Percentiles rank a stretch among this genome's conserved stretches.
phyloP scores from a whole-genome alignment of 208 protist species.

The Trypanosoma boissoni region DNA sequence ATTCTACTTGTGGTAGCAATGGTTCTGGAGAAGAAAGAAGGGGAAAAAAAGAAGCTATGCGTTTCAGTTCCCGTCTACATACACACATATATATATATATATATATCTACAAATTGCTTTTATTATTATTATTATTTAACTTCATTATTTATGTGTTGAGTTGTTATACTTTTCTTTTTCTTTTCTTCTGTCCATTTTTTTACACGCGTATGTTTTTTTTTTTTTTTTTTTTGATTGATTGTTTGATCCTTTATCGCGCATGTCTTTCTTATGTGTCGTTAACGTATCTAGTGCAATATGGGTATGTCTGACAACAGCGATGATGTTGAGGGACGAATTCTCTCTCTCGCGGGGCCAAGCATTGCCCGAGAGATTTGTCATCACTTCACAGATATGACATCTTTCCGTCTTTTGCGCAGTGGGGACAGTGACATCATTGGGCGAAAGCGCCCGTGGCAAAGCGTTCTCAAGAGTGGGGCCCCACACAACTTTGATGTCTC shows the following conservation, averaged over 20 bases:
- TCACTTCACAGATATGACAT: constrained; percentile 1
- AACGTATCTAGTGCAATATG: too few species aligned
- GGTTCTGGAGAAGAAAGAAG: constrained; percentile 16
- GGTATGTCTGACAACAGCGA: too few species aligned
- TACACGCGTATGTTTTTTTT: not conserved
- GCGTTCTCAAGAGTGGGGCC: constrained; percentile 2
- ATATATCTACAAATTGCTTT: not conserved
- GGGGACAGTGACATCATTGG: not conserved
- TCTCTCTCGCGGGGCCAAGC: not conserved
- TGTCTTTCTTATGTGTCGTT: too few species aligned
- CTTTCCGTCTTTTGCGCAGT: not conserved
- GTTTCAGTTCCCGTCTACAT: not conserved
- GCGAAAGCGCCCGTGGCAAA: not conserved
- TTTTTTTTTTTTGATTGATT: constrained; percentile 14
- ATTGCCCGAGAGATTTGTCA: not conserved
- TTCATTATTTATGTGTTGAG: not conserved
- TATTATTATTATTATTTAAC: constrained; percentile 6
- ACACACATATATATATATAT: constrained; percentile 4
- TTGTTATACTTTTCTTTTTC: constrained; percentile 9
- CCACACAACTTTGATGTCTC: constrained; percentile 1
- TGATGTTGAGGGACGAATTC: not conserved
- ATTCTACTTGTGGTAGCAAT: too few species aligned
- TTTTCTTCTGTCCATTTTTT: constrained; percentile 8
- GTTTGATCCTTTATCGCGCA: too few species aligned
- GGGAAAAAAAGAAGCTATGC: constrained; percentile 10